Base-by-base conservation (phyloP, 139 green algal genomes). In the Gonium pectorale region DNA sequence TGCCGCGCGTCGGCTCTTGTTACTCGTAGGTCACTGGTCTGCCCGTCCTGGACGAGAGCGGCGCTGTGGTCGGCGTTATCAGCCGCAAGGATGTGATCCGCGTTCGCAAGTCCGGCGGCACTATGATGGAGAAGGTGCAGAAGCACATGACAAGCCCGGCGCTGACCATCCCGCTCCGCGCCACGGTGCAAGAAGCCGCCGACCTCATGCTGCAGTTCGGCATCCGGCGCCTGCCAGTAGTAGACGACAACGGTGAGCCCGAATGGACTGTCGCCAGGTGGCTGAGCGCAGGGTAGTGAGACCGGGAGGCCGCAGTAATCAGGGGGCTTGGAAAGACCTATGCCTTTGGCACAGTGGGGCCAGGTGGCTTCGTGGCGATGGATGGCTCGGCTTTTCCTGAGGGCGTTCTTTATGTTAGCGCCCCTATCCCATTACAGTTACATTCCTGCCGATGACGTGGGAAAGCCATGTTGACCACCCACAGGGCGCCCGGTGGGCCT, bases 41-140 rank as follows among this genome's bases (percentile, higher is more conserved):
- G 66, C 91, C 93, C 19, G 93, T 96, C 13, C 86, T 96, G 0
- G 90, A 92, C 69, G 78, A 72, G 19, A 64, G 85, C 27, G 92
- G 90, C 67, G 33, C 64, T 0, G 85, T 95, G 1, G 85, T 94
- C 22, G 93, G 93, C 54, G 93, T 96, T 6, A 92, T 96, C 74
- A 94, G 87, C 86, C 90, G 90, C 8, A 94, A 94, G 88, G 92
- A 96, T 84, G 92, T 95, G 64, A 95, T 95, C 80, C 81, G 87
- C 7, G 79, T 96, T 56, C 73, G 81, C 41, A 91, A 92, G 54
- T 80, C 83, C 29, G 80, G 83, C 24, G 87, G 91, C 33, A 71
- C 46, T 5, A 59, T 95, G 86, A 41, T 80, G 26, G 79, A 93
- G 59, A 69, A 81, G 22, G 93, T 95, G 44, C 70, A 54, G 11